A percentile compares a stretch with the other conserved stretches of the same genome.
phyloP scores from a whole-genome alignment of 257 asterid species.

The Parsonsia alboflavescens region DNA sequence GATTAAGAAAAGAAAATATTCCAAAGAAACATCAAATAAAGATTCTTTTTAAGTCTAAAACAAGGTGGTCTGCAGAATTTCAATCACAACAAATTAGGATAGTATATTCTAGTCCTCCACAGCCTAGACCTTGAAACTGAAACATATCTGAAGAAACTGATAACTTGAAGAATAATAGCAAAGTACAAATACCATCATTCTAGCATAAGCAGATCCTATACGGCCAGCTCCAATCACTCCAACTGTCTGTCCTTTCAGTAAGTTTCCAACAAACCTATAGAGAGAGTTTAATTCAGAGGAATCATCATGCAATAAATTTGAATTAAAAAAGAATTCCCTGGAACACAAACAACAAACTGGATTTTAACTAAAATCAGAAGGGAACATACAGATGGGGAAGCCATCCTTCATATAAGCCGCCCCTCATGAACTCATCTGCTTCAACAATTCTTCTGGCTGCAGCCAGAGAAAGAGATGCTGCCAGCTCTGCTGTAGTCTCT shows the following conservation, averaged over 20 bases:
- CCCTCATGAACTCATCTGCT: slow-evolving; percentile 97
- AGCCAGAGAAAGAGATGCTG: slow-evolving; percentile 86
- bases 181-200: slow-evolving; percentile 74
- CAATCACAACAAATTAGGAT: no score
- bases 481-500: slow-evolving; percentile 94
- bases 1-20: background rate
- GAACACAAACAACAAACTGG: background rate
- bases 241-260: slow-evolving; percentile 93
- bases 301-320: background rate
- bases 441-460: slow-evolving; percentile 94
- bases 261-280: slow-evolving; percentile 85
- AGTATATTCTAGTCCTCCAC: no score
- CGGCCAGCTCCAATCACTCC: slow-evolving; percentile 99
- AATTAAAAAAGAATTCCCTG: slow-evolving; percentile 1
- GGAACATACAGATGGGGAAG: slow-evolving; percentile 81
- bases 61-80: no score
- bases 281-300: background rate
- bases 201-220: slow-evolving; percentile 94
- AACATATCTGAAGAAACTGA: background rate
- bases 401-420: slow-evolving; percentile 95
- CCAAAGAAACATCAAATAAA: background rate
- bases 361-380: background rate
- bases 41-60: background rate
- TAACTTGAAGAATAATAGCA: background rate
- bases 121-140: background rate